phyloP scores from a whole-genome alignment of 257 asterid genomes.

The Nicotiana benthamiana region DNA sequence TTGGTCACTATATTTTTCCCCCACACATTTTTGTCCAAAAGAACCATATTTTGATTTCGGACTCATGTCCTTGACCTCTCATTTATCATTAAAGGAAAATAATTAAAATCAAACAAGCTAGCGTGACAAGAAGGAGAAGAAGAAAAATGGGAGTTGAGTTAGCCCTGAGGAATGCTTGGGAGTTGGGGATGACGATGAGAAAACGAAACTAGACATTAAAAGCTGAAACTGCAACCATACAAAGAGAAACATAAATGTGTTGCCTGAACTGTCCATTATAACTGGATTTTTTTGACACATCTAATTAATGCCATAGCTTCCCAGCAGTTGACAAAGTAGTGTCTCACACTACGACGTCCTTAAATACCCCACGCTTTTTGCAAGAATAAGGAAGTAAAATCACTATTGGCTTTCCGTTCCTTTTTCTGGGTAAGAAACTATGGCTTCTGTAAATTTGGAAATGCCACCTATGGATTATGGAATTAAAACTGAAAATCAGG shows the following conservation, averaged over 20 bases:
- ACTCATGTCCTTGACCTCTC: no score
- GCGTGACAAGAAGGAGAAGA: background rate
- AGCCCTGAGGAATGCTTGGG: no score
- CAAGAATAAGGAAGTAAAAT: background rate
- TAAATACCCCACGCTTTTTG: constrained; percentile 3
- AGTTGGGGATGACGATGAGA: background rate
- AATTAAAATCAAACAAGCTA: no score
- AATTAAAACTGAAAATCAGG: background rate
- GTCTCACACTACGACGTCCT: background rate
- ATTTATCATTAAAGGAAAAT: no score
- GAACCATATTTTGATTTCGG: no score
- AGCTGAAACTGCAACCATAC: background rate
- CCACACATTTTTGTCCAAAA: no score
- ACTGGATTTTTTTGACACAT: background rate
- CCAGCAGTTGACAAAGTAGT: background rate
- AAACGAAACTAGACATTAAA: background rate
- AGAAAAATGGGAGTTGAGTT: background rate
- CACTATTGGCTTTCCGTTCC: background rate
- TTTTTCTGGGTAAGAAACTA: background rate
- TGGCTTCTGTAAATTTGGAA: constrained; percentile 1
- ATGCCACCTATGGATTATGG: background rate
- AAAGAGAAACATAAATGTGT: background rate
- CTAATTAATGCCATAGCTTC: background rate
- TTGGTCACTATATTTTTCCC: no score
- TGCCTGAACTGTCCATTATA: background rate